Base-by-base conservation (phyloP, 257 asterid species). In the Forsythia viridissima region DNA sequence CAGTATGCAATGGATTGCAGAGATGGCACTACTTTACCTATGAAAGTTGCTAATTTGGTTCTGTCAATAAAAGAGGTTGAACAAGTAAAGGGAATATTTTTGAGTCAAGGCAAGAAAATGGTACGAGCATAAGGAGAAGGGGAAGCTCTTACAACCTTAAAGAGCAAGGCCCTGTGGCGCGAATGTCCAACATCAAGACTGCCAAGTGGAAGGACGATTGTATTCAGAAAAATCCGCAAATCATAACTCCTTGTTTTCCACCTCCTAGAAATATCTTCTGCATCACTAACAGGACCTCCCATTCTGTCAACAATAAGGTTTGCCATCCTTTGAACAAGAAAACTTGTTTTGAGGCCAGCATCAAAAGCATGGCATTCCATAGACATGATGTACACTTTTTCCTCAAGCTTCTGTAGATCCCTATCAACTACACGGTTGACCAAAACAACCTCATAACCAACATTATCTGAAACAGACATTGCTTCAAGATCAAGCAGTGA, bases 81-180 rank as follows among this genome's bases (percentile, higher is more conserved):
- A 34, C 40, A 15, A 18, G 18, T 4, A 36, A 76, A 79, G 21
- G n/a, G 70, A 36, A 70, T 13, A 24, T n/a, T 57, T 57, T 16
- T 6, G 8, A 18, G 12, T 2, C 36, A 6, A n/a, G 66, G 1
- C 8, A 30, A 57, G 24, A n/a, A 57, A 57, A 77, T 52, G 59
- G 74, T 46, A 68, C 72, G 79, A 85, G 74, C 46, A 44, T 16
- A 46, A 66, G 16, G 76, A 79, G 79, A 73, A 46, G 74, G 71
- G 68, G 70, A 75, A 61, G 65, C 52, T 76, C 77, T 82, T 77
- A 80, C 86, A 78, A 96, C 99, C 99, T 96, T 96, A 83, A 96
- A 96, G 69, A 96, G 98, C 75, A 96, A 87, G 76, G 99, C 98
- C 86, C 97, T 91, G 73, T 96, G 99, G 81, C 99, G 97, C 1